Percentiles rank a stretch among this genome's conserved stretches.
Evolutionary conservation across 1,139 yeast species (phyloP).

Genomic region (Yamadazyma siamensis): DNA sequence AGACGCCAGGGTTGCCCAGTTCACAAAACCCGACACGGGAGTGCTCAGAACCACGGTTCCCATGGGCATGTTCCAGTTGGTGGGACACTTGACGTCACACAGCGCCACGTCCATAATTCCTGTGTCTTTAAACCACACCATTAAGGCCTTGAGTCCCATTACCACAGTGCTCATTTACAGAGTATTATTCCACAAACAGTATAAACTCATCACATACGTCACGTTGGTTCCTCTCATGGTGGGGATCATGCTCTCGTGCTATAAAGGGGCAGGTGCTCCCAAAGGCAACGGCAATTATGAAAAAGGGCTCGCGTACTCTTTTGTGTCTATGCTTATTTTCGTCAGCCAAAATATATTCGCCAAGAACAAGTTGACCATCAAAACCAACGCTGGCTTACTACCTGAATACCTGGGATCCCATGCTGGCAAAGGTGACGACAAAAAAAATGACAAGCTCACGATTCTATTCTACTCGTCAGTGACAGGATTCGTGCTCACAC

Average conservation of each 20-base stretch:
- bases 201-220: constrained; percentile 63
- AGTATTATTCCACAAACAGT: constrained; percentile 52
- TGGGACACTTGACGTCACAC: constrained; percentile 87
- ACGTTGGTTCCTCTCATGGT: constrained; percentile 72
- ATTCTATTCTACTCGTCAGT: constrained; percentile 80
- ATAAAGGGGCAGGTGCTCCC: constrained; percentile 28
- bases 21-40: constrained; percentile 51
- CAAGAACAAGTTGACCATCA: constrained; percentile 66
- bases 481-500: constrained; percentile 73
- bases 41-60: constrained; percentile 73
- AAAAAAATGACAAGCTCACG: constrained; percentile 74
- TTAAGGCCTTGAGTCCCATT: constrained; percentile 85
- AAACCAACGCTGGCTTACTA: constrained; percentile 18
- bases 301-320: constrained; percentile 70
- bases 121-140: constrained; percentile 86
- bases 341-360: constrained; percentile 92
- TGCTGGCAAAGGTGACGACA: constrained; percentile 18
- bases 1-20: constrained; percentile 20
- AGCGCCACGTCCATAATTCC: constrained; percentile 87
- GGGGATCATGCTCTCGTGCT: constrained; percentile 86
- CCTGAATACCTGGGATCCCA: constrained; percentile 13
- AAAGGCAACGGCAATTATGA: constrained; percentile 14
- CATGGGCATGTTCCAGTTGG: constrained; percentile 88
- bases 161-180: constrained; percentile 82
- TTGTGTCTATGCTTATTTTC: constrained; percentile 78